Evolutionary conservation across 495 filamentous ascomycete genomes (phyloP).

Genomic region (Penicillium angulare): DNA sequence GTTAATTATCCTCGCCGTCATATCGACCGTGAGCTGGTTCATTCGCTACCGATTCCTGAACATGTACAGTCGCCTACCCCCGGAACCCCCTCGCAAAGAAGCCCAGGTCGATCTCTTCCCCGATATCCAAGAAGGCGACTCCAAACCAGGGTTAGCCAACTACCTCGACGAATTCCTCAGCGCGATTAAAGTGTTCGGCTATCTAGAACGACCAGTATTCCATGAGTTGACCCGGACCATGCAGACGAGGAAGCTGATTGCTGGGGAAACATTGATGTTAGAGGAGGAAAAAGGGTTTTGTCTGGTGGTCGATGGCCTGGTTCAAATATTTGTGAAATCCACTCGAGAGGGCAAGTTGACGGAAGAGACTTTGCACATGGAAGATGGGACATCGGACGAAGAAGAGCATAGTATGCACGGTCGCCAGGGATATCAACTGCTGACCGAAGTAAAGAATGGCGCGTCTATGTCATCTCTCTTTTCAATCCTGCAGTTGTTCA

Average conservation of each 20-base stretch:
- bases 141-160: constrained; percentile 86
- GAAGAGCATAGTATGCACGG: constrained; percentile 58
- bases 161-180: constrained; percentile 98
- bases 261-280: constrained; percentile 88
- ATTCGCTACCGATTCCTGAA: constrained; percentile 92
- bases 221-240: constrained; percentile 96
- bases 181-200: constrained; percentile 99
- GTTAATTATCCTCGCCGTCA: constrained; percentile 71
- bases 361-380: constrained; percentile 21
- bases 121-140: constrained; percentile 83
- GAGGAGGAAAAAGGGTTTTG: constrained; percentile 99
- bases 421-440: constrained; percentile 81
- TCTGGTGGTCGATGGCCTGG: constrained; percentile 91
- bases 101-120: constrained; percentile 93
- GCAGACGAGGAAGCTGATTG: constrained; percentile 95
- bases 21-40: constrained; percentile 85
- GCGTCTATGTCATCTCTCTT: constrained; percentile 98
- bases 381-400: constrained; percentile 57
- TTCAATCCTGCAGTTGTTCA: constrained; percentile 94
- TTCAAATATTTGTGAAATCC: constrained; percentile 98
- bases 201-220: constrained; percentile 93
- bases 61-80: constrained; percentile 90
- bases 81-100: constrained; percentile 93
- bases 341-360: constrained; percentile 52
- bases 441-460: constrained; percentile 97